Conservation (phyloP, 768 basidiomycete genomes). For the Mycena indigotica region DNA sequence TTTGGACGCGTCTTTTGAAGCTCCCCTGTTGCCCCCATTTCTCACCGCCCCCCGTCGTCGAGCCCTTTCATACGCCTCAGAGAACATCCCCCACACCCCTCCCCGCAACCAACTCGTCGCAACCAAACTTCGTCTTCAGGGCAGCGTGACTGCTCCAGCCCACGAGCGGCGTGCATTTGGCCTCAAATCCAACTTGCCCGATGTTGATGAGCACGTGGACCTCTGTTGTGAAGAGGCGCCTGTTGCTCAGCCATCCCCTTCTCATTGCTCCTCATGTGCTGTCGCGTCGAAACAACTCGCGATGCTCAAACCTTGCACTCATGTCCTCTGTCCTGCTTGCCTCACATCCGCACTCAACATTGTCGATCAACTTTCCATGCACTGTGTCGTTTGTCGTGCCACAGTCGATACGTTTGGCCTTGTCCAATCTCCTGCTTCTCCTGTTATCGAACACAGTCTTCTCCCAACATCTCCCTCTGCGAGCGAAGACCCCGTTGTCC, state of each 20-base stretch:
- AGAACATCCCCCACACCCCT: constrained; percentile 36
- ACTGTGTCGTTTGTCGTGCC: constrained; percentile 76
- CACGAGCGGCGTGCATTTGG: constrained; percentile 27
- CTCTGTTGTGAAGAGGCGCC: constrained; percentile 5
- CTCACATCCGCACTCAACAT: constrained; percentile 87
- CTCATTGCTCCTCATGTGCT: constrained; percentile 35
- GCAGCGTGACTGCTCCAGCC: constrained; percentile 54
- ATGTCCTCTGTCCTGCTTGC: constrained; percentile 78
- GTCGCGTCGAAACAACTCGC: constrained; percentile 45
- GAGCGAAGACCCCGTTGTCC: constrained; percentile 53
- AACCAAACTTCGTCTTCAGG: constrained; percentile 45
- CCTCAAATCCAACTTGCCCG: constrained; percentile 22
- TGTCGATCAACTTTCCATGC: constrained; percentile 87
- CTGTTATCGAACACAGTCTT: constrained; percentile 18
- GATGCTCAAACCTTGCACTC: constrained; percentile 72
- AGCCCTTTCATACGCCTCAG: constrained; percentile 22
- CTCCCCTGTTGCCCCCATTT: constrained; percentile 18
- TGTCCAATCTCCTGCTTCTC: constrained; percentile 25
- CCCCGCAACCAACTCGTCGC: constrained; percentile 44
- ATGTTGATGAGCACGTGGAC: constrained; percentile 21
- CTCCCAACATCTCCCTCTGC: constrained; percentile 11
- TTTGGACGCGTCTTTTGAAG: constrained; percentile 19
- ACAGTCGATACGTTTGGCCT: constrained; percentile 73
- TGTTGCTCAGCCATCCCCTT: constrained; percentile 36
- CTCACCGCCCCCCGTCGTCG: constrained; percentile 21